Evolutionary conservation across 192 early-diverging fungal genomes (phyloP).

Genomic region (Coemansia sp.): DNA sequence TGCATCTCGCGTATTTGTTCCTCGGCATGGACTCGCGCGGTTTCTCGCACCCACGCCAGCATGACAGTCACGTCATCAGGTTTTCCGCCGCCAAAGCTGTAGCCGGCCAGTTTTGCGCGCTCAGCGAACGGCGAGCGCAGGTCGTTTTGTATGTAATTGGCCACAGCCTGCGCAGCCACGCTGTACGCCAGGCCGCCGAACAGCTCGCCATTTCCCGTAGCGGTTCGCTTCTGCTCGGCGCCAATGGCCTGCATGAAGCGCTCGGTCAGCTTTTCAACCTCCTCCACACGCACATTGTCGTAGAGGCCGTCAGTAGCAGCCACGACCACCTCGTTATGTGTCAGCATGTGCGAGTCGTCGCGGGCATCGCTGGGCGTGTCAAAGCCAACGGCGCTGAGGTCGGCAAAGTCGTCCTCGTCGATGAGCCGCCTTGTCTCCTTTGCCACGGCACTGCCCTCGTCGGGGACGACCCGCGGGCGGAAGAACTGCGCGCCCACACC

Average conservation of each 20-base stretch:
- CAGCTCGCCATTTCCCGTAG: constrained; percentile 17
- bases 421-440: constrained; percentile 3
- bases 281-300: constrained; percentile 49
- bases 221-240: constrained; percentile 5
- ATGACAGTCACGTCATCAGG: constrained; percentile 54
- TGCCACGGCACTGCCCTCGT: constrained; percentile 1
- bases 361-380: constrained; percentile 44
- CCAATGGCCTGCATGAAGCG: constrained; percentile 43
- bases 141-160: constrained; percentile 48
- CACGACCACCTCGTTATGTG: constrained; percentile 43
- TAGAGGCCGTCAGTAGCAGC: constrained; percentile 53
- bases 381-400: constrained; percentile 31
- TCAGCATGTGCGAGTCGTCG: constrained; percentile 19
- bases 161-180: constrained; percentile 46
- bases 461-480: constrained; percentile 17
- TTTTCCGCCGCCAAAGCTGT: constrained; percentile 48
- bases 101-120: constrained; percentile 50
- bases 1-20: constrained; percentile 10
- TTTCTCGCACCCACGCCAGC: constrained; percentile 50
- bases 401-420: constrained; percentile 36
- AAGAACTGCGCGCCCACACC: constrained; percentile 35
- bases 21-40: constrained; percentile 21
- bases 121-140: constrained; percentile 54
- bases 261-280: constrained; percentile 47
- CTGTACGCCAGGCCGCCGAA: constrained; percentile 52